phyloP scores from a whole-genome alignment of 176 grass and related monocot genomes.

The Leersia perrieri region DNA sequence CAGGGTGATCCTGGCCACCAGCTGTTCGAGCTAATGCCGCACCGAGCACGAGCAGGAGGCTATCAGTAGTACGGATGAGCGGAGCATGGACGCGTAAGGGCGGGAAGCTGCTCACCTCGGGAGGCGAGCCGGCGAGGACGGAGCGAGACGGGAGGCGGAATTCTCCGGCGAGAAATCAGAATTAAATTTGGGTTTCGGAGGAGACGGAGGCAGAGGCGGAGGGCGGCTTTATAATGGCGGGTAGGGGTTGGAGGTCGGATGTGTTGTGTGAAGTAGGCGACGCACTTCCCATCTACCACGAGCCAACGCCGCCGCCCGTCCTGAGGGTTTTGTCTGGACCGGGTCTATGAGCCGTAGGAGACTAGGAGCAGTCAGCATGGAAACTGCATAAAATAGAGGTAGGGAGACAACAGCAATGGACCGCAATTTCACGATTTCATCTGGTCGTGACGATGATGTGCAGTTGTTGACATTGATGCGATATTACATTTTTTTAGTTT shows the following conservation, averaged over 20 bases:
- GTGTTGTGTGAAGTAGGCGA: conserved; percentile 43
- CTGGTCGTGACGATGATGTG: too few relatives aligned
- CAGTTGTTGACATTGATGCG: too few relatives aligned
- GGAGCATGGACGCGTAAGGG: not conserved
- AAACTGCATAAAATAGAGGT: too few relatives aligned
- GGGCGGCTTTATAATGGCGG: conserved; percentile 41
- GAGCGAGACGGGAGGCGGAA: not conserved
- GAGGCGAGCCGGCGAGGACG: not conserved
- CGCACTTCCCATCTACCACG: conserved; percentile 32
- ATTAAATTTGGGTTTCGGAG: conserved; percentile 8
- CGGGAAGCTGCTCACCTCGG: conserved; percentile 29
- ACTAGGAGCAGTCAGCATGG: too few relatives aligned
- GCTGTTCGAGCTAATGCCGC: conserved; percentile 28
- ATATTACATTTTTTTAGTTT: too few relatives aligned
- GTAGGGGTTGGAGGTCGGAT: conserved; percentile 7
- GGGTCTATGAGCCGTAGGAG: conserved; percentile 31
- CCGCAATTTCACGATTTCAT: too few relatives aligned
- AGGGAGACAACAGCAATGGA: too few relatives aligned
- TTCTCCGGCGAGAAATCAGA: not conserved
- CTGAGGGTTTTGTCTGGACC: conserved; percentile 5
- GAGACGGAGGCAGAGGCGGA: not conserved
- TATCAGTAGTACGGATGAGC: too few relatives aligned
- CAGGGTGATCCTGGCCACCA: conserved; percentile 4
- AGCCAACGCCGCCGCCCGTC: not conserved
- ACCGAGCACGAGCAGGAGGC: not conserved